Base-by-base conservation (phyloP, 2,329 filamentous ascomycete species). In the Penicillium expansum region DNA sequence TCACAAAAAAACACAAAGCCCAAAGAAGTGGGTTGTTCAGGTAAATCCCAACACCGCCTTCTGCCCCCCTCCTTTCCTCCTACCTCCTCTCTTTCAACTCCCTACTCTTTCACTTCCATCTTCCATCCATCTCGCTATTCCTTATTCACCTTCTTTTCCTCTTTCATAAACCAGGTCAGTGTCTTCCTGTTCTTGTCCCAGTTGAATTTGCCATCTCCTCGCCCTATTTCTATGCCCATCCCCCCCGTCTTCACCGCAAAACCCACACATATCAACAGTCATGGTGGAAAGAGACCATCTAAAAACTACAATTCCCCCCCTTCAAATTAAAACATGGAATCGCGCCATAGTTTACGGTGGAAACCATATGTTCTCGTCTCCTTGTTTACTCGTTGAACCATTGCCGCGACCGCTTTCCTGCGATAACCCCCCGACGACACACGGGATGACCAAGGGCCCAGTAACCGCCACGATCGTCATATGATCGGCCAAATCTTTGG, bases 1-100 rank as follows among this genome's bases (percentile, higher is more conserved):
- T 51, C 37, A 16, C 4, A 30, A 18, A 30, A 49, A 43, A 43
- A 27, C 39, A 52, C 27, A 24, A 44, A 52, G 16, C 20, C 48
- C 20, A 33, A 52, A 52, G 39, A 43, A 56, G 48, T 55, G 58
- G 56, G 56, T 56, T 58, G 54, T 47, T 56, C 53, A 54, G 57
- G 53, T 62, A 66, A 66, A 63, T 66, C 64, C 64, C 64, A 67
- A 66, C 63, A 63, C 64, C 65, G 62, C 60, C 62, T 62, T 66
- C 60, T 68, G 53, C 63, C 60, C 64, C 64, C 61, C 62, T 59
- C 42, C 55, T 51, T 57, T 53, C 59, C 52, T 52, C 56, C 52
- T 48, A 48, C 55, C 48, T 53, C 54, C 50, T 61, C 57, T 59
- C 57, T 64, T 57, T 61, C 49, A 55, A 49, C 50, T 62, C 57